Evolutionary conservation across 352 stramenopile genomes (phyloP), one percentile per base, ranked within the genome.

Genomic region (Phytophthora pistaciae): DNA sequence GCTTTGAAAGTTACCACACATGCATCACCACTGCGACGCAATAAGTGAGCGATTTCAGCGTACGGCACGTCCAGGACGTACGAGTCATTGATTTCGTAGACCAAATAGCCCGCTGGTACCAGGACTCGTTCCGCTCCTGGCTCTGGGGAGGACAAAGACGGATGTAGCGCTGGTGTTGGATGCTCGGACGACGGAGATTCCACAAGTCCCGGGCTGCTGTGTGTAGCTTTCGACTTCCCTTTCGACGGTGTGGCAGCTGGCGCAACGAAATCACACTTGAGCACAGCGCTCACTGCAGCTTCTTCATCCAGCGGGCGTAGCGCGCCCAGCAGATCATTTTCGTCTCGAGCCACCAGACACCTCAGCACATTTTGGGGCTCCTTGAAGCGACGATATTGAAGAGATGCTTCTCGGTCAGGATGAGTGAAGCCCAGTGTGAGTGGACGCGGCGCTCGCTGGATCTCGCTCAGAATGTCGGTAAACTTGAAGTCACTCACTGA

Each of bases 41-140:
- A 57, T 36, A 90, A 70, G 27, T 90, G 79, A 5, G 81, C 70
- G 48, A 93, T 91, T 46, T 95, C 85, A 7, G 74, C 79, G 56
- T 93, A 91, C 16, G 84, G 59, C 23, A 92, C 49, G 18, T 84
- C 74, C 1, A 82, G 49, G 2, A 93, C 85, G 53, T 79, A 77
- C 60, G 73, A 86, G 40, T 87, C 67, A 42, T 92, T 85, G 25
- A 94, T 89, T 60, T 92, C 76, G 64, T 88, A 84, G 3, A 94
- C 65, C 20, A 92, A 42, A 31, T 81, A 92, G 8, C 85, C 87
- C 52, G 86, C 76, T 2, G 85, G 85, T 21, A 92, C 72, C 0
- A 80, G 46, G 5, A 89, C 64, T 54, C 61, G 66, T 21, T 80
- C 68, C 18, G 42, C 44, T 14, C 29, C 59, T 9, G 33, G 18